These are phyloP conservation scores for Aspergillus aculeatus DNA, from an alignment of 2,329 filamentous ascomycete genomes.

Conservation along the genomic window DNA sequence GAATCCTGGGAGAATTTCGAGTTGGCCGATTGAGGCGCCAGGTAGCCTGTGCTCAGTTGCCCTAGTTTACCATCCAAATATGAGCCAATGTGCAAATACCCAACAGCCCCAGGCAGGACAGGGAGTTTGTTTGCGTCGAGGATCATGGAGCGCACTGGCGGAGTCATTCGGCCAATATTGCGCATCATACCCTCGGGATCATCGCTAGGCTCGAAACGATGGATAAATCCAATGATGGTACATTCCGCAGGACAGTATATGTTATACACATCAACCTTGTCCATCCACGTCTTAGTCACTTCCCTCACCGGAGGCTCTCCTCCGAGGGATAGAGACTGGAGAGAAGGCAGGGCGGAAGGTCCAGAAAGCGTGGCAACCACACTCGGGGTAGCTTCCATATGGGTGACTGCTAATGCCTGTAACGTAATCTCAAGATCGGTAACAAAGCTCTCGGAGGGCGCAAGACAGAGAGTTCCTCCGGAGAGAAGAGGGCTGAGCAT, in stretches of 20 bases:
- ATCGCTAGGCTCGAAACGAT: background rate
- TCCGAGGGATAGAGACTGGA: background rate
- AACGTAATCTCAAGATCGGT: background rate
- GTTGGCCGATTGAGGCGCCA: background rate
- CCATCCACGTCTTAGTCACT: background rate
- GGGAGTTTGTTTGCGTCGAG: background rate
- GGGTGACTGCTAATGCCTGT: background rate
- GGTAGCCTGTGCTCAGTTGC: background rate
- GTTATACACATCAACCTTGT: background rate
- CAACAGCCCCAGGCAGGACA: background rate
- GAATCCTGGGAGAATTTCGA: background rate
- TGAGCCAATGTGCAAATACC: background rate
- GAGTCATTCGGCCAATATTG: background rate
- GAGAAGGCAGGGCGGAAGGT: background rate
- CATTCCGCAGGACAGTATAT: background rate
- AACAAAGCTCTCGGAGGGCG: background rate
- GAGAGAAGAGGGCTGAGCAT: background rate
- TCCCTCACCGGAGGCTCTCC: background rate
- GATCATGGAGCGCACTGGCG: background rate
- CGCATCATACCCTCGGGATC: background rate
- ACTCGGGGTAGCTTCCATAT: background rate
- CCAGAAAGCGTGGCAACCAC: background rate
- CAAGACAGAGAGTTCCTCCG: background rate
- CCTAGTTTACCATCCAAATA: background rate
- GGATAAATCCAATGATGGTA: background rate